phyloP scores from a whole-genome alignment of 1,139 yeast species.

The Pichia sp. region DNA sequence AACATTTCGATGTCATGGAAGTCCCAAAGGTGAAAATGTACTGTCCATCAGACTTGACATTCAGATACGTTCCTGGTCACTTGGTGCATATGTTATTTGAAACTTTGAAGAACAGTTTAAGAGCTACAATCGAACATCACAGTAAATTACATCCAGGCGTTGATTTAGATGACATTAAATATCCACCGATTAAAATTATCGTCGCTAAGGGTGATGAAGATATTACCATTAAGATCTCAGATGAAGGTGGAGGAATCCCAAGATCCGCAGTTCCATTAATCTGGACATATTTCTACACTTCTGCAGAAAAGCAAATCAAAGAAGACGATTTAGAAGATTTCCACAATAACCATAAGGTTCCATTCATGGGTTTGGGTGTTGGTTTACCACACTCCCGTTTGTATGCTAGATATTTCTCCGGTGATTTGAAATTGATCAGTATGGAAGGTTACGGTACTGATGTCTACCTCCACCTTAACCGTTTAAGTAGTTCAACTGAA shows the following conservation, averaged over 20 bases:
- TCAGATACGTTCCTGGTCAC: constrained; percentile 92
- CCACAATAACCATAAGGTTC: constrained; percentile 65
- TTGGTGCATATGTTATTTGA: constrained; percentile 86
- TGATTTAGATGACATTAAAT: constrained; percentile 63
- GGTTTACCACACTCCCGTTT: constrained; percentile 86
- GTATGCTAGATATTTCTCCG: constrained; percentile 89
- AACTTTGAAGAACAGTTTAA: constrained; percentile 74
- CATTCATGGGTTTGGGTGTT: constrained; percentile 94
- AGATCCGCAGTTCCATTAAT: constrained; percentile 80
- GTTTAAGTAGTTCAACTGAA: constrained; percentile 47
- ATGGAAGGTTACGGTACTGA: constrained; percentile 98
- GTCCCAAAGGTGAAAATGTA: constrained; percentile 79
- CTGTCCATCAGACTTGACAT: constrained; percentile 66
- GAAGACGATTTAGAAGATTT: constrained; percentile 58
- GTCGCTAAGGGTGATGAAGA: constrained; percentile 93
- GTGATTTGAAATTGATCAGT: constrained; percentile 80
- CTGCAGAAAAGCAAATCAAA: constrained; percentile 77
- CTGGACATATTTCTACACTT: constrained; percentile 91
- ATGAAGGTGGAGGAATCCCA: constrained; percentile 94
- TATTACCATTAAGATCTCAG: constrained; percentile 88
- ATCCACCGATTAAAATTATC: constrained; percentile 84
- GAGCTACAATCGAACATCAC: constrained; percentile 83
- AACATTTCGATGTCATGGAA: constrained; percentile 78
- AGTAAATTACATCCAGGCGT: constrained; percentile 45
- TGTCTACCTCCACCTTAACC: constrained; percentile 80